These are phyloP conservation scores for Lasiosphaeria miniovina DNA, from an alignment of 495 filamentous ascomycete species.

Conservation along the genomic window DNA sequence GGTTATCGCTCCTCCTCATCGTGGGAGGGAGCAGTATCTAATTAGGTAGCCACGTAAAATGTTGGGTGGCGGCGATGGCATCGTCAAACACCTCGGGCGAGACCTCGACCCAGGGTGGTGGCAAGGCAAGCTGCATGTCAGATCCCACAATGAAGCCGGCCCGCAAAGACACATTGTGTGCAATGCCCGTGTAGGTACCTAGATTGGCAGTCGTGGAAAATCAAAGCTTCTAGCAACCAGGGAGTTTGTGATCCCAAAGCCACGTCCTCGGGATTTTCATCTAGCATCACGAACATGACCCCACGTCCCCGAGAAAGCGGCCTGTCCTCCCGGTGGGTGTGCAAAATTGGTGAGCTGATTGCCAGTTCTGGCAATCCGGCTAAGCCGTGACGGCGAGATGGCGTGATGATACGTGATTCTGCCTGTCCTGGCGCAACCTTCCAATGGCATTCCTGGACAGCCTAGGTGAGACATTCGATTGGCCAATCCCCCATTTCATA, in stretches of 20 bases:
- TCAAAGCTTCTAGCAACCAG: neutral
- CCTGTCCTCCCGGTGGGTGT: neutral
- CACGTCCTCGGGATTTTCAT: neutral
- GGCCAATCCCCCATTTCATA: constrained; percentile 3
- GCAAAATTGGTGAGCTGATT: neutral
- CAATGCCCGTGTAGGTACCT: neutral
- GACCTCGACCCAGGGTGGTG: too few species aligned
- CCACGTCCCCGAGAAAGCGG: neutral
- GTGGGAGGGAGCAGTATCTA: too few species aligned
- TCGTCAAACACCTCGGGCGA: too few species aligned
- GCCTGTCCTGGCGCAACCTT: constrained; percentile 18
- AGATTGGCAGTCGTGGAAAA: neutral
- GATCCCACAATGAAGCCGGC: too few species aligned
- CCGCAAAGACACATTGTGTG: neutral
- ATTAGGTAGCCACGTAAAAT: too few species aligned
- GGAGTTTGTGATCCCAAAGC: neutral
- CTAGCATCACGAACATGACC: neutral
- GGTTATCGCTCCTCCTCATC: too few species aligned
- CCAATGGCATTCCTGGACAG: neutral
- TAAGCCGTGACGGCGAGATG: constrained; percentile 7
- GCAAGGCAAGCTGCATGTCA: too few species aligned
- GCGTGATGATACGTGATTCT: constrained; percentile 28
- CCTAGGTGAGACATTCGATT: neutral
- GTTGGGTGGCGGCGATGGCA: too few species aligned
- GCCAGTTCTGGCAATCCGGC: neutral